Conservation (phyloP, 306 rosid species). For the Herpetospermum pedunculosum region DNA sequence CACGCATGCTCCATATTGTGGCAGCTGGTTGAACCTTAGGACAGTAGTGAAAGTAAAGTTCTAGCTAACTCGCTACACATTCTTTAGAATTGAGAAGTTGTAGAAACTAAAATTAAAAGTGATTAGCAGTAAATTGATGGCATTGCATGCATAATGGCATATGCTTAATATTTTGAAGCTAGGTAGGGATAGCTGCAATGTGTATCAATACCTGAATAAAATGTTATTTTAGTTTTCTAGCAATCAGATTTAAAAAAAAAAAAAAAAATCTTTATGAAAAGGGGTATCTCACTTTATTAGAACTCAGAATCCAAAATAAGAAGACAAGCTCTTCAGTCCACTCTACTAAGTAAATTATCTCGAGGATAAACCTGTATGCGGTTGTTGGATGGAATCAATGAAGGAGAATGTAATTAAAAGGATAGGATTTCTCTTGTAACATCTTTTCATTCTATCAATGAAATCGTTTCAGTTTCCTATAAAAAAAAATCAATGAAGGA, state of each 20-base stretch:
- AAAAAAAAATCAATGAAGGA: too few species aligned
- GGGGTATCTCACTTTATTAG: background rate
- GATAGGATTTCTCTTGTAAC: too few species aligned
- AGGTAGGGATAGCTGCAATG: background rate
- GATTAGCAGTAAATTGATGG: background rate
- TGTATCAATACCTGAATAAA: background rate
- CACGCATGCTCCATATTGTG: background rate
- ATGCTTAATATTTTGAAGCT: background rate
- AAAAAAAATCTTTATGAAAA: background rate
- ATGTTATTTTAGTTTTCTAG: background rate
- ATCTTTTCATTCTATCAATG: too few species aligned
- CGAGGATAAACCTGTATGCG: too few species aligned
- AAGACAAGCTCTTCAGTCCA: too few species aligned
- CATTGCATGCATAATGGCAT: background rate
- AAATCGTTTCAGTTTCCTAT: too few species aligned
- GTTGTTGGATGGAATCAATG: too few species aligned
- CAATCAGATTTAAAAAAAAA: background rate
- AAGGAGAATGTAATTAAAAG: too few species aligned
- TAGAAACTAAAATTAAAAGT: background rate
- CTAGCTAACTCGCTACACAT: background rate
- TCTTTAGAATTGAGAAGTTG: background rate
- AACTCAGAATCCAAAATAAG: background rate
- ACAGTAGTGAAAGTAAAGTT: background rate
- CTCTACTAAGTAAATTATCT: too few species aligned
- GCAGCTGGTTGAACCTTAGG: background rate